A percentile compares a stretch with the other conserved stretches of the same genome.
phyloP scores from a whole-genome alignment of 2,329 filamentous ascomycete species.

The Apiospora saccharicola region DNA sequence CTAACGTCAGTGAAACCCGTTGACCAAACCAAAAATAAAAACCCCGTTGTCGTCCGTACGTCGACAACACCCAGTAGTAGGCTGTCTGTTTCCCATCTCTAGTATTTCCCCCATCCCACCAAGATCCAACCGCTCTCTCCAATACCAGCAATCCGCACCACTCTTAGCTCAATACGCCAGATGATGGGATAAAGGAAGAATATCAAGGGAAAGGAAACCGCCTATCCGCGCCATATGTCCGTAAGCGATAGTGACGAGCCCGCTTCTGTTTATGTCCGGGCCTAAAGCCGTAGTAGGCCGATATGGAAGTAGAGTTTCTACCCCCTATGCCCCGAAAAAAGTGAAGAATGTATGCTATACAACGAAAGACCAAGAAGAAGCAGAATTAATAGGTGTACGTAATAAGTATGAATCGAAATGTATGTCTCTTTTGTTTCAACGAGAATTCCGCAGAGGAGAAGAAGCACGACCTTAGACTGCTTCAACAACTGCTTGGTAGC shows the following conservation, averaged over 20 bases:
- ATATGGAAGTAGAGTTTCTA: not conserved
- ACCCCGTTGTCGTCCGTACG: not conserved
- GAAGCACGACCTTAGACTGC: not conserved
- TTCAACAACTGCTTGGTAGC: not conserved
- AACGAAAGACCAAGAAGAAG: slow-evolving; percentile 15
- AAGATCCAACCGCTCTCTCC: not conserved
- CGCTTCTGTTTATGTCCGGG: not conserved
- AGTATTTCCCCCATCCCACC: not conserved
- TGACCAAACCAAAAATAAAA: not conserved
- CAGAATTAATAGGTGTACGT: slow-evolving; percentile 10
- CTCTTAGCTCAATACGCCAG: not conserved
- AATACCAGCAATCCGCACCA: not conserved
- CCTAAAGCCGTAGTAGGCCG: not conserved
- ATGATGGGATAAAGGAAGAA: not conserved
- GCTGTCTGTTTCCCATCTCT: not conserved
- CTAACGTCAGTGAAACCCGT: not conserved
- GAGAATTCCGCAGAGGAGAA: not conserved
- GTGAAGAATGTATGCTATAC: slow-evolving; percentile 1
- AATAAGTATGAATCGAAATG: not conserved
- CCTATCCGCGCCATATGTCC: not conserved
- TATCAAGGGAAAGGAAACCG: not conserved
- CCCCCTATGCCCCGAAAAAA: not conserved
- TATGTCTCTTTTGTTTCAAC: not conserved
- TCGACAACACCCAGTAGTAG: not conserved
- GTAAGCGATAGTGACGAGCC: slow-evolving; percentile 6